Evolutionary conservation across 129 eudicot species (phyloP).

Genomic region (Calendula officinalis): DNA sequence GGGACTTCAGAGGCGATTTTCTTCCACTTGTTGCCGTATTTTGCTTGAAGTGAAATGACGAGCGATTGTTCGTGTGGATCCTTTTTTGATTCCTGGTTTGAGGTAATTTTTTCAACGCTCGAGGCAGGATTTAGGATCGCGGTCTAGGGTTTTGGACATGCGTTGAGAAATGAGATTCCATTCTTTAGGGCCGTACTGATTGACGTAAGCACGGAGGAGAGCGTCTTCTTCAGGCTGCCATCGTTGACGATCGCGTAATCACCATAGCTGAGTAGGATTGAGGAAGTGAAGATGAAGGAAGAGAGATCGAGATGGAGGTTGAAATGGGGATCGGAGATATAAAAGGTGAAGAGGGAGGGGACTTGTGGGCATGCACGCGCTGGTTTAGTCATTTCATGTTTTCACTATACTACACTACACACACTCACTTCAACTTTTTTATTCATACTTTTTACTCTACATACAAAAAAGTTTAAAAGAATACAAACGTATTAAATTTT

Average conservation of each 20-base stretch:
- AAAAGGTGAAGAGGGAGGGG: conserved; percentile 13
- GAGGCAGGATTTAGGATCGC: conserved; percentile 65
- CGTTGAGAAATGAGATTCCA: conserved; percentile 66
- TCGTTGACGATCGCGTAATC: conserved; percentile 47
- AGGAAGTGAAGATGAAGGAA: not conserved
- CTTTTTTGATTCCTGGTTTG: conserved; percentile 64
- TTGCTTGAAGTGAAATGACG: conserved; percentile 55
- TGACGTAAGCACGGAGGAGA: conserved; percentile 63
- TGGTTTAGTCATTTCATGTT: conserved; percentile 38
- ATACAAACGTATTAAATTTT: too few species aligned
- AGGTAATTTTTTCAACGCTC: conserved; percentile 71
- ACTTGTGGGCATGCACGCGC: conserved; percentile 44
- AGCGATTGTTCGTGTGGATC: conserved; percentile 55
- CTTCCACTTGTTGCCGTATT: conserved; percentile 83
- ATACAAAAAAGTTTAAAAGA: too few species aligned
- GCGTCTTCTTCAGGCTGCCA: conserved; percentile 88
- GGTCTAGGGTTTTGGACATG: conserved; percentile 50
- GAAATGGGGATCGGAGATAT: conserved; percentile 38
- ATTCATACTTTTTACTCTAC: too few species aligned
- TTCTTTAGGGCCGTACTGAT: conserved; percentile 56
- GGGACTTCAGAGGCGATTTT: conserved; percentile 68
- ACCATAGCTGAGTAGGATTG: conserved; percentile 16
- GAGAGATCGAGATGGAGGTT: not conserved
- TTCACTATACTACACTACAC: conserved; percentile 1
- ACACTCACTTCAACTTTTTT: not conserved